Evolutionary conservation across 805 yeast genomes (phyloP).

Genomic region (Sporopachydermia lactativora): DNA sequence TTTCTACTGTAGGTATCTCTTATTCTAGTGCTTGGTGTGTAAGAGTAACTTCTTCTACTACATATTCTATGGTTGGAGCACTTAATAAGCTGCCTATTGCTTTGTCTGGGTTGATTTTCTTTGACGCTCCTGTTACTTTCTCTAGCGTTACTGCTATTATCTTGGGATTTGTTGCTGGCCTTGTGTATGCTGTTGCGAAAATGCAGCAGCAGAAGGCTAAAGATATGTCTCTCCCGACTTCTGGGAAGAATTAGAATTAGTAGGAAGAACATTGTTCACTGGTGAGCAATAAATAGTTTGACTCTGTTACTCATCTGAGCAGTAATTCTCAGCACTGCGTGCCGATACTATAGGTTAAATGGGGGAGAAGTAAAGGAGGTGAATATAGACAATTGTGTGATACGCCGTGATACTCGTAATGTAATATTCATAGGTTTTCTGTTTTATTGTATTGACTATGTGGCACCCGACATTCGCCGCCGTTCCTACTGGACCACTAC

Average conservation of each 20-base stretch:
- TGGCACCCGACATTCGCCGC: no score
- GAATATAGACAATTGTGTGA: no score
- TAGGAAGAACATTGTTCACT: no score
- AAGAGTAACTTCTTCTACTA: constrained; percentile 95
- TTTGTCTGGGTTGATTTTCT: constrained; percentile 83
- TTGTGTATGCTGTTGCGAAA: constrained; percentile 91
- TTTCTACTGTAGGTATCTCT: constrained; percentile 91
- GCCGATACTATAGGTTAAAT: no score
- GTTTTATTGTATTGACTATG: no score
- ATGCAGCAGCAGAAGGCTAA: constrained; percentile 61
- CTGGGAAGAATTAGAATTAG: not conserved
- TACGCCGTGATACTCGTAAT: no score
- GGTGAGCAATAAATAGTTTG: no score
- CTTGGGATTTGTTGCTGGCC: constrained; percentile 89
- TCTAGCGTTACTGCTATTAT: constrained; percentile 82
- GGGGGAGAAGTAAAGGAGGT: no score
- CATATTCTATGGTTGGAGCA: constrained; percentile 99
- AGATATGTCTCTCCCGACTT: constrained; percentile 2
- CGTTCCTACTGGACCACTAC: no score
- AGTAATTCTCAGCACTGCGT: no score
- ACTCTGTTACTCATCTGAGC: no score
- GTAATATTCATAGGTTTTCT: no score
- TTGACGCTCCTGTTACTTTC: constrained; percentile 90
- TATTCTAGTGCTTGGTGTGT: constrained; percentile 99
- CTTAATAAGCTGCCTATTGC: constrained; percentile 97